phyloP scores from a whole-genome alignment of 2,329 filamentous ascomycete species.

The Aspergillus uvarum region DNA sequence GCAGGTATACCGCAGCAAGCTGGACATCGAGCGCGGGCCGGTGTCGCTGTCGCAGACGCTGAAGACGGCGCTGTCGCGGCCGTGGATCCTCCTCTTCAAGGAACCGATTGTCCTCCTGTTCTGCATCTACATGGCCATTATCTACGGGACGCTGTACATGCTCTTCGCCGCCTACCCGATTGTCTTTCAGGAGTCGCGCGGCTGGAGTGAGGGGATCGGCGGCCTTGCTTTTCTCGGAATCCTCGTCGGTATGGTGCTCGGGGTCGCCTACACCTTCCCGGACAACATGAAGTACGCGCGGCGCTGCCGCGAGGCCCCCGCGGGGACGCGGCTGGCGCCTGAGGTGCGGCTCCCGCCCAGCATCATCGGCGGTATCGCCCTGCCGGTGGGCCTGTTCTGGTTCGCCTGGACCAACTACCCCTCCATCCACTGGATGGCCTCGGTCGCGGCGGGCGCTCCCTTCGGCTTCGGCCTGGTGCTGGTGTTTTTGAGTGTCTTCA shows the following conservation, averaged over 20 bases:
- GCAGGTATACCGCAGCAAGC: conserved; percentile 47
- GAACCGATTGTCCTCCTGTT: conserved; percentile 54
- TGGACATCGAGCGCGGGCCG: conserved; percentile 45
- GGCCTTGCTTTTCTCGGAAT: conserved; percentile 50
- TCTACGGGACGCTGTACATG: conserved; percentile 21
- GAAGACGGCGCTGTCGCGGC: conserved; percentile 50
- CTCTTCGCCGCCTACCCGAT: conserved; percentile 21
- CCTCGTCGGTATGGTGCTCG: conserved; percentile 40
- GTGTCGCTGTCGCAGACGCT: conserved; percentile 41
- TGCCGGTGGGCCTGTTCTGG: conserved; percentile 60
- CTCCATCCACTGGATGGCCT: conserved; percentile 40
- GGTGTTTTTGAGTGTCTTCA: conserved; percentile 42
- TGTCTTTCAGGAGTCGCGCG: conserved; percentile 17
- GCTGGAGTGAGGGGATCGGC: conserved; percentile 47
- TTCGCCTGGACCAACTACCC: conserved; percentile 58
- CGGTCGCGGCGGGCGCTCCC: conserved; percentile 35
- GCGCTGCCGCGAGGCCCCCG: conserved; percentile 18
- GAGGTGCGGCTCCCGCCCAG: conserved; percentile 55
- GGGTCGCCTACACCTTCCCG: conserved; percentile 37
- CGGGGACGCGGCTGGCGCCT: conserved; percentile 48
- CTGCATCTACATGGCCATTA: conserved; percentile 41
- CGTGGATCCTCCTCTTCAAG: conserved; percentile 49
- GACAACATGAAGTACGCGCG: conserved; percentile 39
- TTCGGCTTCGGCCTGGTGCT: conserved; percentile 45
- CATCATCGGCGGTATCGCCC: conserved; percentile 48